These are phyloP conservation scores for Ceratocystis variospora DNA, from an alignment of 2,329 filamentous ascomycete genomes.

Conservation along the genomic window DNA sequence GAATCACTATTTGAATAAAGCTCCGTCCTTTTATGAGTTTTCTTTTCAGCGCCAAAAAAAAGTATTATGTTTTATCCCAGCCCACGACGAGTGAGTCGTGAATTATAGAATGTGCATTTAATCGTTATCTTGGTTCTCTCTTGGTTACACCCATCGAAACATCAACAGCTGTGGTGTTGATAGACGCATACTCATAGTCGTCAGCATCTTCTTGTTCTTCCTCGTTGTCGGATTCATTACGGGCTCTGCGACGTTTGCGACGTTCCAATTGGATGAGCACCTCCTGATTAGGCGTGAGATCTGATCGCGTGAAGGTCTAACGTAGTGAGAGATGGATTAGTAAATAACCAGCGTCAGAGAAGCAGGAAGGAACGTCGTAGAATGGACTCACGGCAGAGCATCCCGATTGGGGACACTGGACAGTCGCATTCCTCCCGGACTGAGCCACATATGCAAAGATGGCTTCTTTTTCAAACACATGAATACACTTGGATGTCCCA, in stretches of 20 bases:
- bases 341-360: background rate
- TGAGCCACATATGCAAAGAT: constrained; percentile 48
- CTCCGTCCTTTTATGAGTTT: background rate
- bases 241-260: constrained; percentile 7
- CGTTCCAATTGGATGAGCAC: constrained; percentile 13
- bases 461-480: constrained; percentile 55
- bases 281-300: constrained; percentile 7
- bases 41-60: background rate
- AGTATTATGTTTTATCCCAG: background rate
- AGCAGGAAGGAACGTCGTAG: background rate
- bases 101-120: background rate
- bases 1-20: background rate
- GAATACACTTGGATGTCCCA: constrained; percentile 52
- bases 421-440: constrained; percentile 30
- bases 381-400: constrained; percentile 40
- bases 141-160: background rate
- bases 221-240: constrained; percentile 11
- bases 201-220: constrained; percentile 11
- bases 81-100: background rate
- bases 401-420: constrained; percentile 9
- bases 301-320: constrained; percentile 2
- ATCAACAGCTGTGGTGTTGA: constrained; percentile 10
- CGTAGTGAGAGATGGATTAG: background rate
- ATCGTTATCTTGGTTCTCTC: background rate
- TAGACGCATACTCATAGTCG: constrained; percentile 12